Conservation (phyloP, 306 rosid species). For the Casuarina glauca region DNA sequence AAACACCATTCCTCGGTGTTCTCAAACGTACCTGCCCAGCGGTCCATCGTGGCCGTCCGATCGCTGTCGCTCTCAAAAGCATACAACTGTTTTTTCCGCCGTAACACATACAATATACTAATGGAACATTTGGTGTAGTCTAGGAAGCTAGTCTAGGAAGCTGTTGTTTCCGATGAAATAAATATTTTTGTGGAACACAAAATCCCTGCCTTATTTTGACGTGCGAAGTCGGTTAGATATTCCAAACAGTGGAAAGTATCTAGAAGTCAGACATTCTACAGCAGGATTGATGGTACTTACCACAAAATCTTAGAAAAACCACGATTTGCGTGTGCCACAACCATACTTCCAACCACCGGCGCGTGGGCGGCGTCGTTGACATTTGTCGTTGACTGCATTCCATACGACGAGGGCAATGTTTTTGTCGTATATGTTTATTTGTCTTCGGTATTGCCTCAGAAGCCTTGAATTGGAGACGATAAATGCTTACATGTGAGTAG, state of each 20-base stretch:
- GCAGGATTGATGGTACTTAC: neutral
- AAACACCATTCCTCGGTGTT: conserved; percentile 25
- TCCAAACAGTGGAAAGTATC: conserved; percentile 19
- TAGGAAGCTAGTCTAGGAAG: neutral
- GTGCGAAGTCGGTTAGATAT: conserved; percentile 23
- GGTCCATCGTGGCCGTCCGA: neutral
- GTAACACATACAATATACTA: neutral
- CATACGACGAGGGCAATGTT: too few species aligned
- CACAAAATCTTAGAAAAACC: too few species aligned
- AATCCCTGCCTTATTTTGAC: conserved; percentile 16
- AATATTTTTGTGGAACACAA: conserved; percentile 5
- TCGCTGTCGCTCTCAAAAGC: neutral
- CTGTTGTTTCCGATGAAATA: neutral
- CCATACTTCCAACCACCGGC: neutral
- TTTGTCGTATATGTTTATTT: too few species aligned
- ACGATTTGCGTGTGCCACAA: too few species aligned
- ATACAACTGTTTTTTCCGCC: neutral
- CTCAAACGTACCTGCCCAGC: neutral
- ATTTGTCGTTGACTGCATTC: neutral
- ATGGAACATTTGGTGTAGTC: too few species aligned
- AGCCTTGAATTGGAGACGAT: too few species aligned
- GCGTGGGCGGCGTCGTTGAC: neutral
- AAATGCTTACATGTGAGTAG: too few species aligned
- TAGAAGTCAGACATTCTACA: conserved; percentile 21
- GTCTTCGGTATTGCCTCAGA: too few species aligned